Evolutionary conservation across 2,329 filamentous ascomycete species (phyloP), one percentile per base, ranked within the genome.

Genomic region (Pyricularia sp.): DNA sequence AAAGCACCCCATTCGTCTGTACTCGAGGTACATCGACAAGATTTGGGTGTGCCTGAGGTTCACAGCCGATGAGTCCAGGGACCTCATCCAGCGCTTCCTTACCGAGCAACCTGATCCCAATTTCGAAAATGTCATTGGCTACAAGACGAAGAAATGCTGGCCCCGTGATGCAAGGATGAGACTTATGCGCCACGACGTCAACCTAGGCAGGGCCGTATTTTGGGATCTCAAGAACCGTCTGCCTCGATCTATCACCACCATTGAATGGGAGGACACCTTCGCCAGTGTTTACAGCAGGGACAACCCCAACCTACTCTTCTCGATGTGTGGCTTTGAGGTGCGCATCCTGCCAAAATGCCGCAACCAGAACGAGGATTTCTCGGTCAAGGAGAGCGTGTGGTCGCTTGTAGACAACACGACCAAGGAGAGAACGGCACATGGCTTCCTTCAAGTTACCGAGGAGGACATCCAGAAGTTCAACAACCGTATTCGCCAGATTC

Each of bases 81-180:
- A 99, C 71, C 81, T 99, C 61, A 99, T 99, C 66, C 94, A 99
- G 75, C 89, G 94, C 10, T 99, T 97, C 82, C 81, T 99, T 70
- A 99, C 96, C 0, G 96, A 99, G 74, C 93, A 99, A 73, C 94
- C 94, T 0, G 96, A 99, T 75, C 94, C 94, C 2, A 99, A 99
- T 73, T 99, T 99, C 69, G 94, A 99, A 75, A 99, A 99, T 69
- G 94, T 99, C 57, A 97, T 99, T 70, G 94, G 94, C 0, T 99
- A 97, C 77, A 93, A 91, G 80, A 99, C 96, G 78, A 99, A 99
- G 82, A 99, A 97, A 75, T 99, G 96, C 77, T 99, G 94, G 94
- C 96, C 94, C 57, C 87, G 94, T 71, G 94, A 99, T 74, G 97
- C 93, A 28, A 87, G 94, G 63, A 99, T 99, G 96, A 88, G 96